Conservation (phyloP, 768 basidiomycete genomes). For the Trametes coccinea region DNA sequence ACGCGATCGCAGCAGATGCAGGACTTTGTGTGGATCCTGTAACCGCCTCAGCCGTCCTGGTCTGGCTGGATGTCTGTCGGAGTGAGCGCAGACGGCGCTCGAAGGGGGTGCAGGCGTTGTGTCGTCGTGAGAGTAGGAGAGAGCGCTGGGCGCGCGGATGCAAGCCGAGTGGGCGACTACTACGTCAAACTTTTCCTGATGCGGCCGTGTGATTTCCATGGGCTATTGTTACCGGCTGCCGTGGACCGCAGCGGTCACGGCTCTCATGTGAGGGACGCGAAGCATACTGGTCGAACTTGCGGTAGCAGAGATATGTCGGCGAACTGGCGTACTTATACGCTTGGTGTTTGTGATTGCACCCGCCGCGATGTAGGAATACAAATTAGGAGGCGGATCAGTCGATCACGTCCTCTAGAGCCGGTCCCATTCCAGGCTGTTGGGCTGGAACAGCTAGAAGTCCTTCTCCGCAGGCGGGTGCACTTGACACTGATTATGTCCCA, state of each 20-base stretch:
- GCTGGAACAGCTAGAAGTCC: neutral
- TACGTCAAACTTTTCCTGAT: conserved; percentile 18
- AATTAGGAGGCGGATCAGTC: neutral
- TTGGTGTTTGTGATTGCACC: neutral
- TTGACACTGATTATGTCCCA: neutral
- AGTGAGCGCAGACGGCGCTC: neutral
- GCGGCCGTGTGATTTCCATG: conserved; percentile 18
- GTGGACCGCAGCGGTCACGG: neutral
- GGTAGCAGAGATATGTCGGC: neutral
- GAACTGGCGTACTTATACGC: neutral
- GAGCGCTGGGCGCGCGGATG: conserved; percentile 8
- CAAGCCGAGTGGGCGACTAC: conserved; percentile 10
- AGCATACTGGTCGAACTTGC: neutral
- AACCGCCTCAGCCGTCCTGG: neutral
- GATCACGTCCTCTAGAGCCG: neutral
- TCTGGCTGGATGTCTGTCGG: neutral
- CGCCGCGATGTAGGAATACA: neutral
- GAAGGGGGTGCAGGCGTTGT: conserved; percentile 4
- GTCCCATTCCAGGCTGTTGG: neutral
- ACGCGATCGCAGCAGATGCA: conserved; percentile 2
- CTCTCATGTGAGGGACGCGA: neutral
- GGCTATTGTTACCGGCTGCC: neutral
- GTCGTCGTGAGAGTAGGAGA: conserved; percentile 20
- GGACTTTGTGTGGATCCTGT: neutral
- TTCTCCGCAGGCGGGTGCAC: neutral